Evolutionary conservation across 176 grass and related monocot genomes (phyloP).

Genomic region (Bolboschoenus planiculmis): DNA sequence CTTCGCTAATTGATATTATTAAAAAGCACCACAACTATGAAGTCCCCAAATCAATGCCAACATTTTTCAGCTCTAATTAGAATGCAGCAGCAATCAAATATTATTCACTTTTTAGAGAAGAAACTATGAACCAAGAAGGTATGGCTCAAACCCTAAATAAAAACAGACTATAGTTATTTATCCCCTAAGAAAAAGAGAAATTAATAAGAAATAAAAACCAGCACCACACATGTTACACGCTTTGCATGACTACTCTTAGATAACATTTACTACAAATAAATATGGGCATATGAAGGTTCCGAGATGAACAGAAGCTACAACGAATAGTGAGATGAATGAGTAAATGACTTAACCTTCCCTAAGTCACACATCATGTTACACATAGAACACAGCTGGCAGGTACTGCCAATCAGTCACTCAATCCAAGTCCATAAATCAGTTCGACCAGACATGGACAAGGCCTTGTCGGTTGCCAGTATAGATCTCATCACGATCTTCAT

Average conservation of each 20-base stretch:
- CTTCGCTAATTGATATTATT: background rate
- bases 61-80: background rate
- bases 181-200: background rate
- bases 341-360: background rate
- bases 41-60: background rate
- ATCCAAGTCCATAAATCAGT: slow-evolving; percentile 19
- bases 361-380: slow-evolving; percentile 9
- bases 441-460: slow-evolving; percentile 90
- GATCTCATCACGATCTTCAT: slow-evolving; percentile 85
- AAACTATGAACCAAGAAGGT: background rate
- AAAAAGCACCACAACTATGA: background rate
- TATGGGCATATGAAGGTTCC: background rate
- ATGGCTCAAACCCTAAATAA: background rate
- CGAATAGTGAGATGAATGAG: slow-evolving; percentile 6
- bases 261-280: slow-evolving; percentile 16
- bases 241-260: background rate
- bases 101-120: background rate
- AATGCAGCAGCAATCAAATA: background rate
- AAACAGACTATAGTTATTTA: background rate
- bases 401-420: slow-evolving; percentile 7
- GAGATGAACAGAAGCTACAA: slow-evolving; percentile 2
- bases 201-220: background rate
- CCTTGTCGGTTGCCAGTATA: slow-evolving; percentile 79
- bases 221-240: background rate
- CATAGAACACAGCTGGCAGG: background rate